Evolutionary conservation across 257 asterid species (phyloP).

Genomic region (Asclepias syriaca): DNA sequence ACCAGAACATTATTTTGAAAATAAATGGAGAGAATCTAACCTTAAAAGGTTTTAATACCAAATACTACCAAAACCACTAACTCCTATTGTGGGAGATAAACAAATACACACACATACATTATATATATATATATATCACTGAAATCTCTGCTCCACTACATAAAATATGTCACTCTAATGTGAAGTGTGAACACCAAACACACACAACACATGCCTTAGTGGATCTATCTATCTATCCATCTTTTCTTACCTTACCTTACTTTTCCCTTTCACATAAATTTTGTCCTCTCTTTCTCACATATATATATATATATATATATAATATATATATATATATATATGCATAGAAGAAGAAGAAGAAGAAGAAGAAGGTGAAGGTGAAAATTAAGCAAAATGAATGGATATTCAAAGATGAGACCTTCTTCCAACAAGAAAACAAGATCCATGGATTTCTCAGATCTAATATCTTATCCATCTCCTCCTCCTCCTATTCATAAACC

Average conservation of each 20-base stretch:
- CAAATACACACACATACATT: too few species aligned
- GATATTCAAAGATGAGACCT: conserved; percentile 30
- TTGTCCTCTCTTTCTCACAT: background rate
- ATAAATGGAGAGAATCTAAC: too few species aligned
- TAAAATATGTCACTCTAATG: background rate
- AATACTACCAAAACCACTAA: background rate
- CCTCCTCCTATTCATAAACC: background rate
- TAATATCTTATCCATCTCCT: background rate
- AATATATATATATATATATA: too few species aligned
- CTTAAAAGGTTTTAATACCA: too few species aligned
- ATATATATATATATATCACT: background rate
- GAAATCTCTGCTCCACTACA: background rate
- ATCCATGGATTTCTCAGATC: conserved; percentile 24
- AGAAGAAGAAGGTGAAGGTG: background rate
- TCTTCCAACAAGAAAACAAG: conserved; percentile 17
- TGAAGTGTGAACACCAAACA: background rate
- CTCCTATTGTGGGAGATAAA: background rate
- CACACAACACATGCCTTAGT: background rate
- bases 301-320: too few species aligned
- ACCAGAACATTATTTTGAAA: too few species aligned
- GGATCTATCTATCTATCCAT: background rate
- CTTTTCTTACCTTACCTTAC: background rate
- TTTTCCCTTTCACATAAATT: background rate
- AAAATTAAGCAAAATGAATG: conserved; percentile 13
- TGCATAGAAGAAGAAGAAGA: background rate